These are phyloP conservation scores for Tolypocladium pustulatum DNA, from an alignment of 2,329 filamentous ascomycete species.

Conservation along the genomic window DNA sequence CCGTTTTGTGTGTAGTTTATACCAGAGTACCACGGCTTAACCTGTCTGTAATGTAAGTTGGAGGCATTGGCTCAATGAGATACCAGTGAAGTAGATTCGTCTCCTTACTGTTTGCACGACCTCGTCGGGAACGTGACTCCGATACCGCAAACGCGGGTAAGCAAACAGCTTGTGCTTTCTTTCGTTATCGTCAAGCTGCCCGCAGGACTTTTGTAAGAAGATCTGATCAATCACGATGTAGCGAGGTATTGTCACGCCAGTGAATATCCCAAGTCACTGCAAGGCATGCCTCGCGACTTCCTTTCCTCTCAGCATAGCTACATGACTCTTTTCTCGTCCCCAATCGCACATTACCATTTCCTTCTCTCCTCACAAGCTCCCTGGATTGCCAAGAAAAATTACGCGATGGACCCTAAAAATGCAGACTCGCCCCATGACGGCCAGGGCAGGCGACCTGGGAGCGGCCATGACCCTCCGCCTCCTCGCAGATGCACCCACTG, in stretches of 20 bases:
- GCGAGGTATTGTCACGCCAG: not conserved
- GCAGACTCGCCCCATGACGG: not conserved
- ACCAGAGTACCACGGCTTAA: not conserved
- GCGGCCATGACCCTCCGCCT: not conserved
- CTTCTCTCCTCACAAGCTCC: not conserved
- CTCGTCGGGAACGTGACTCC: not conserved
- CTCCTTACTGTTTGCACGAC: not conserved
- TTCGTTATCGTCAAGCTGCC: not conserved
- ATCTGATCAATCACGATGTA: not conserved
- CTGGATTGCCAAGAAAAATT: not conserved
- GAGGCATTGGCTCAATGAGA: conserved; percentile 1
- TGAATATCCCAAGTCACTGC: not conserved
- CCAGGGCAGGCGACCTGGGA: not conserved
- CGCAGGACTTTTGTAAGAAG: not conserved
- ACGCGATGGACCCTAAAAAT: not conserved
- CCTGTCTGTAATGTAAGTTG: conserved; percentile 1
- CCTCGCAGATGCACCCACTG: not conserved
- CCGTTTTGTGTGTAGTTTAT: not conserved
- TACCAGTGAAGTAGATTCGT: not conserved
- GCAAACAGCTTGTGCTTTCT: not conserved
- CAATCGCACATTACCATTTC: not conserved
- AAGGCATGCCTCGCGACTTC: not conserved
- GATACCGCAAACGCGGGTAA: not conserved
- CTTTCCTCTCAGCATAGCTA: no score
- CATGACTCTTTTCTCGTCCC: not conserved